Evolutionary conservation across 2,329 filamentous ascomycete genomes (phyloP), one percentile per base, ranked within the genome.

Genomic region (Ascosphaera aggregata): DNA sequence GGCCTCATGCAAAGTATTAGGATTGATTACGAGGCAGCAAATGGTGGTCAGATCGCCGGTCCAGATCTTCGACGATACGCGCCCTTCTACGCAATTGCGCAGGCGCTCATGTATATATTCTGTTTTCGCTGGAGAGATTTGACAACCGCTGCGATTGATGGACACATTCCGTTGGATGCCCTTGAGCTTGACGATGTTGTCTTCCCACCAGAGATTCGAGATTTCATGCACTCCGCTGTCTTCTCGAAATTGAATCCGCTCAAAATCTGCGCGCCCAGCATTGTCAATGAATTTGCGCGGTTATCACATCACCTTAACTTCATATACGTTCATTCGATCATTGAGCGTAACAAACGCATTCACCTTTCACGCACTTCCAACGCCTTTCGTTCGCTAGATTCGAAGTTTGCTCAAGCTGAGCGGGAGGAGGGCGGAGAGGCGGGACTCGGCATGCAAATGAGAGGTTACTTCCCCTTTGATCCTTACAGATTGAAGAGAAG

Each of bases 61-160:
- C 89, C 89, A 0, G 84, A 98, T 54, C 68, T 91, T 41, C 74
- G 76, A 44, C 75, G 78, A 36, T 93, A 86, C 52, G 73, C 75
- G 37, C 72, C 78, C 11, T 93, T 91, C 58, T 94, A 94, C 55
- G 75, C 80, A 15, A 73, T 84, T 37, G 73, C 79, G n/a, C 85
- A 94, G 56, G 84, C 84, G 1, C 65, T 91, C 2, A 69, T 94
- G 18, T 94, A 94, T 61, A 86, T 92, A 42, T 94, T 92, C 59
- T 98, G 89, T 63, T 98, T 98, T 64, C 76, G 89, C 40, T 98
- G 89, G 89, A 77, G 82, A 43, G 86, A 95, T 51, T 65, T 98
- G 36, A 77, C 69, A 1, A 69, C 67, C 2, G 69, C 76, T 11
- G 59, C 67, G 11, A 53, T 54, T 18, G 62, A 67, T 18, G 53